phyloP scores from a whole-genome alignment of 257 asterid genomes.

The Gentiana dahurica region DNA sequence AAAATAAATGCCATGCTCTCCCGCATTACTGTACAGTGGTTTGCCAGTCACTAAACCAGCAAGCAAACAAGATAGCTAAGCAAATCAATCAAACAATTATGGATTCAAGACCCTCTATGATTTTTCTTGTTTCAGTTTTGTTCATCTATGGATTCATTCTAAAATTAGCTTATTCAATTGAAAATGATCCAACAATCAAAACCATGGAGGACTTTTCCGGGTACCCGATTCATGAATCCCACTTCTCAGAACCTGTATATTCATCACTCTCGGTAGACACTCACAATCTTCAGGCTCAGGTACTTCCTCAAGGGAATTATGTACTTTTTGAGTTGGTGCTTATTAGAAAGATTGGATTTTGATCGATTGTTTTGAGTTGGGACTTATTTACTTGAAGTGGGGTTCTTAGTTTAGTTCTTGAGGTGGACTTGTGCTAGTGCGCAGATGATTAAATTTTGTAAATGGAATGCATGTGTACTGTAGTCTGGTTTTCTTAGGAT shows the following conservation, averaged over 20 bases:
- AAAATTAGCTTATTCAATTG: conserved; percentile 28
- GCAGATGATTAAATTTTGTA: too few species aligned
- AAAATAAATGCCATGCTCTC: too few species aligned
- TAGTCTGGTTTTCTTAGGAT: too few species aligned
- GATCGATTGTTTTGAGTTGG: conserved; percentile 3
- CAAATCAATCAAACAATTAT: conserved; percentile 6
- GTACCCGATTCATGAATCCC: conserved; percentile 53
- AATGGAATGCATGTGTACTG: too few species aligned
- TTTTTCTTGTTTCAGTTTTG: conserved; percentile 16
- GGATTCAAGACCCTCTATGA: conserved; percentile 22
- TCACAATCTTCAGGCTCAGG: conserved; percentile 54
- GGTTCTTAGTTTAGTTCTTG: too few species aligned
- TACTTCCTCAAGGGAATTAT: neutral
- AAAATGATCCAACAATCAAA: conserved; percentile 29
- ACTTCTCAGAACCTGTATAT: conserved; percentile 16
- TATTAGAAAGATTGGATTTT: conserved; percentile 20
- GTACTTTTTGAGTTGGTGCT: conserved; percentile 2
- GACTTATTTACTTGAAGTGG: neutral
- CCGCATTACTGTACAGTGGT: too few species aligned
- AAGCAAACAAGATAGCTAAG: too few species aligned
- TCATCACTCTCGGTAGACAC: conserved; percentile 57
- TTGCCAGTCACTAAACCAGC: too few species aligned
- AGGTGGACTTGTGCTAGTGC: too few species aligned
- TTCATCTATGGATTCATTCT: conserved; percentile 15
- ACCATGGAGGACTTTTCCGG: conserved; percentile 96